Evolutionary conservation across 1,284 basidiomycete species (phyloP).

Genomic region (Cutaneotrichosporon mucoides): DNA sequence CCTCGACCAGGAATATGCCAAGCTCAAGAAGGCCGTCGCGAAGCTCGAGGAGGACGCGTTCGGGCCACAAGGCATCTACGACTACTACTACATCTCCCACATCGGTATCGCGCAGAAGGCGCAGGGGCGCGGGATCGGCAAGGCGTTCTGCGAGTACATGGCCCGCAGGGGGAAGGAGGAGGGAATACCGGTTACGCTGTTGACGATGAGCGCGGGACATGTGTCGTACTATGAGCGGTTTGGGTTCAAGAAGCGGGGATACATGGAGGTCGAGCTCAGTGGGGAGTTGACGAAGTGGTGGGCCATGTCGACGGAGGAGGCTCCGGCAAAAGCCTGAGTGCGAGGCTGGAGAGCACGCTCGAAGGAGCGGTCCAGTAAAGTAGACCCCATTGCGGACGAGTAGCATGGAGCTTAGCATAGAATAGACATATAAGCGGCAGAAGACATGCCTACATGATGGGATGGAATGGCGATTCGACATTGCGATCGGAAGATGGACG

Average conservation of each 20-base stretch:
- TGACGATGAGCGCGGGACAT: slow-evolving; percentile 11
- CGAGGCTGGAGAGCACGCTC: no score
- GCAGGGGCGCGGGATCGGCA: slow-evolving; percentile 7
- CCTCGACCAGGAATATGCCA: neutral
- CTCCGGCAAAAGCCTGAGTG: no score
- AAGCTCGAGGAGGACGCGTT: slow-evolving; percentile 8
- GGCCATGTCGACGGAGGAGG: slow-evolving; percentile 4
- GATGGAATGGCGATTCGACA: no score
- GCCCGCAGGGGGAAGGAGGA: neutral
- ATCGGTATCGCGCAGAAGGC: neutral
- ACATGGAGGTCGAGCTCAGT: neutral
- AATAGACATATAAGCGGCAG: no score
- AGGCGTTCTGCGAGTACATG: neutral
- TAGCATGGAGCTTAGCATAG: no score
- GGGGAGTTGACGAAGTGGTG: slow-evolving; percentile 6
- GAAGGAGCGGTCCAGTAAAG: no score
- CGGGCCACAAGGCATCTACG: slow-evolving; percentile 4
- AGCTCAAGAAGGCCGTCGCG: slow-evolving; percentile 1
- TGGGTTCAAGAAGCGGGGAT: slow-evolving; percentile 5
- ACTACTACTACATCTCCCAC: slow-evolving; percentile 10
- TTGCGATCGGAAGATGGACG: no score
- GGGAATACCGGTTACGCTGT: slow-evolving; percentile 2
- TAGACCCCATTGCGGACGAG: no score
- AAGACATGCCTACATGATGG: no score
- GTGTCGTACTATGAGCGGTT: slow-evolving; percentile 8